Evolutionary conservation across 495 filamentous ascomycete genomes (phyloP).

Genomic region (Hyaloscypha hepaticicola): DNA sequence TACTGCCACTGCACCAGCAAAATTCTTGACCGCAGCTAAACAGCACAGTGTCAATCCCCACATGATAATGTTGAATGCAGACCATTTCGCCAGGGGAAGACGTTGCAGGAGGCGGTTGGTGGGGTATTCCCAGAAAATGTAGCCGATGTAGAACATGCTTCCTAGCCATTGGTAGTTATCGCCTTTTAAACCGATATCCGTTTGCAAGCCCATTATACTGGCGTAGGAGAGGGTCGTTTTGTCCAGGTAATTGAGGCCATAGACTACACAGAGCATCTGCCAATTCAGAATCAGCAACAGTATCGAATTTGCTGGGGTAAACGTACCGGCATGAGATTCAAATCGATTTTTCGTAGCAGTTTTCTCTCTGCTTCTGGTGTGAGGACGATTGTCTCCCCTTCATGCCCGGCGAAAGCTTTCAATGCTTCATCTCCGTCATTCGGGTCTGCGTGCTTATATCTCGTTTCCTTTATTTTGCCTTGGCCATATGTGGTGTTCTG

Average conservation of each 20-base stretch:
- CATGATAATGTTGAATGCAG: slow-evolving; percentile 44
- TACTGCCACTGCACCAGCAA: slow-evolving; percentile 26
- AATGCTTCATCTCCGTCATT: slow-evolving; percentile 30
- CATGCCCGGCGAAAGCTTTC: slow-evolving; percentile 28
- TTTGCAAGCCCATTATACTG: slow-evolving; percentile 60
- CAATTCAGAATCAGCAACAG: not conserved
- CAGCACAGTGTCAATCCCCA: slow-evolving; percentile 49
- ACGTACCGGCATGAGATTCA: slow-evolving; percentile 58
- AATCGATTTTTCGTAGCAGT: slow-evolving; percentile 57
- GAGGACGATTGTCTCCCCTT: slow-evolving; percentile 33
- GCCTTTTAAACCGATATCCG: slow-evolving; percentile 49
- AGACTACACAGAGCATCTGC: slow-evolving; percentile 53
- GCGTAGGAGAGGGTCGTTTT: slow-evolving; percentile 66
- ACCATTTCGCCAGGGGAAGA: slow-evolving; percentile 47
- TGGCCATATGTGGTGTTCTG: slow-evolving; percentile 5
- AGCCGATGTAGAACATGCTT: slow-evolving; percentile 41
- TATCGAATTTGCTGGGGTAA: not conserved
- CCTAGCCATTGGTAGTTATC: slow-evolving; percentile 57
- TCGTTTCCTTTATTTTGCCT: slow-evolving; percentile 16
- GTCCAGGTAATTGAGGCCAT: slow-evolving; percentile 65
- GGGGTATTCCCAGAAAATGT: slow-evolving; percentile 48
- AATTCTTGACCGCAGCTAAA: slow-evolving; percentile 40
- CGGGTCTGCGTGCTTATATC: slow-evolving; percentile 24
- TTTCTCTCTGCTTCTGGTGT: slow-evolving; percentile 43
- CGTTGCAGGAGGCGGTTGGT: slow-evolving; percentile 49